These are phyloP conservation scores for Psidium friedrichsthalianum DNA, from an alignment of 345 rosid genomes.

Conservation along the genomic window DNA sequence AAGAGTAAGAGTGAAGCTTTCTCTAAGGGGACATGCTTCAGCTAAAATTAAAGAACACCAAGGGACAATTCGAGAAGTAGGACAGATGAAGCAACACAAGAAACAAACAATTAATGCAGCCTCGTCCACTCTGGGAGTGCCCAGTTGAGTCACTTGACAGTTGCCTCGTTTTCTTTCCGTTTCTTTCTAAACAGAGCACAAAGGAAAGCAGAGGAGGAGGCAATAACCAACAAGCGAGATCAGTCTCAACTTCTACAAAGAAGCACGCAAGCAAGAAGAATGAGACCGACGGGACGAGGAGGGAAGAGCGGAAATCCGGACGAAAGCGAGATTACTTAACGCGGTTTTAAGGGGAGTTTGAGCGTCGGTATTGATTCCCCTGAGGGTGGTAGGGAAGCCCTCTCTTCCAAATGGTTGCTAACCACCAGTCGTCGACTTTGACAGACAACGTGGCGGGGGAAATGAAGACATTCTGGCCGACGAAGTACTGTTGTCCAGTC, in stretches of 20 bases:
- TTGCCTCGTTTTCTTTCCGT: neutral
- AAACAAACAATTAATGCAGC: neutral
- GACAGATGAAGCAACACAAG: neutral
- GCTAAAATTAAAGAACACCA: neutral
- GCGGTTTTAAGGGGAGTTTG: neutral
- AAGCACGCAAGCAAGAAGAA: neutral
- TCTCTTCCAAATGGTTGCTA: fast-evolving
- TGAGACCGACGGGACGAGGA: neutral
- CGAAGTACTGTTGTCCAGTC: neutral
- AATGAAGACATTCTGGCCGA: neutral
- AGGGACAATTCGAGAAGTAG: neutral
- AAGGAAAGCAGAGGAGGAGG: neutral
- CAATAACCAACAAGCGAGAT: neutral
- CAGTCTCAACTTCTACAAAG: neutral
- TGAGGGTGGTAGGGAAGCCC: neutral
- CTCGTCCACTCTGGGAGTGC: neutral
- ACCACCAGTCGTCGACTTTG: fast-evolving
- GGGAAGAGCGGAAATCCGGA: fast-evolving
- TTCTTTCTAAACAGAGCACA: neutral
- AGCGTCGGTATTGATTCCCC: neutral
- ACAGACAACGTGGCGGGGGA: neutral
- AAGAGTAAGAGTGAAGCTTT: neutral
- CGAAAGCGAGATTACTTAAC: fast-evolving
- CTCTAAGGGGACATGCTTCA: neutral
- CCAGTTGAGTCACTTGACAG: neutral